Evolutionary conservation across 306 rosid genomes (phyloP).

Genomic region (Calophaca sinica): DNA sequence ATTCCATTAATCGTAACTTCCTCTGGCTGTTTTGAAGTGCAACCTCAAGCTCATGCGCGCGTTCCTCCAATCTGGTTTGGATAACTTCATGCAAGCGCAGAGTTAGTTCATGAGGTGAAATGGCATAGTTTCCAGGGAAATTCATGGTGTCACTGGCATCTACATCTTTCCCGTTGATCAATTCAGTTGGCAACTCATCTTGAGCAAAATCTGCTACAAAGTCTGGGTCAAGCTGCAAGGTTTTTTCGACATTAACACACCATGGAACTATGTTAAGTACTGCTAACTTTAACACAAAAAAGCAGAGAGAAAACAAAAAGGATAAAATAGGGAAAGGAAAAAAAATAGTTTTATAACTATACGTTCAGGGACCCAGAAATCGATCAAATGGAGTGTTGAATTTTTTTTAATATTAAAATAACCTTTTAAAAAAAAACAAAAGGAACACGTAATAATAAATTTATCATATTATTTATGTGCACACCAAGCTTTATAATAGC

Average conservation of each 20-base stretch:
- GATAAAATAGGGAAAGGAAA: neutral
- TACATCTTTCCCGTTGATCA: conserved; percentile 37
- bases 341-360: neutral
- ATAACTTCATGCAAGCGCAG: conserved; percentile 77
- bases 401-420: too few species aligned
- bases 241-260: conserved; percentile 43
- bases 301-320: neutral
- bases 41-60: conserved; percentile 75
- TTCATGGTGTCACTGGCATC: conserved; percentile 47
- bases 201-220: conserved; percentile 65
- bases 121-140: conserved; percentile 64
- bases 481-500: too few species aligned
- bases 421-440: too few species aligned
- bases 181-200: conserved; percentile 67
- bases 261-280: neutral
- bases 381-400: too few species aligned
- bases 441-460: too few species aligned
- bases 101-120: conserved; percentile 76
- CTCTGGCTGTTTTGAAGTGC: conserved; percentile 73
- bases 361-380: too few species aligned
- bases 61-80: conserved; percentile 74
- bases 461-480: too few species aligned
- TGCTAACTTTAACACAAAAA: neutral
- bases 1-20: conserved; percentile 50
- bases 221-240: conserved; percentile 74